Conservation (phyloP, 306 rosid genomes). For the Mucuna pruriens region DNA sequence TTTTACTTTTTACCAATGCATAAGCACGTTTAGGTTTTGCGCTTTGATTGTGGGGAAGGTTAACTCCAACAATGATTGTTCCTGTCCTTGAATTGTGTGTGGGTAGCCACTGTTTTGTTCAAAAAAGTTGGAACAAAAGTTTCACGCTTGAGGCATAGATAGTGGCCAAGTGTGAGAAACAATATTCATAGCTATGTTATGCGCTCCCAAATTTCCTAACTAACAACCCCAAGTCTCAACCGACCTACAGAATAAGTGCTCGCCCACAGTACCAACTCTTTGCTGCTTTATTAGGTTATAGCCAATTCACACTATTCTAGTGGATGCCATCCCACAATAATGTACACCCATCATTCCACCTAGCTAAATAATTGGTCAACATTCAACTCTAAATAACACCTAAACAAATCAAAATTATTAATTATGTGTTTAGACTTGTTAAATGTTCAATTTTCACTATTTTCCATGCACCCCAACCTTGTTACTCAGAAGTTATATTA, state of each 20-base stretch:
- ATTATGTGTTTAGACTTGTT: too few relatives aligned
- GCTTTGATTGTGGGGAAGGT: conserved; percentile 34
- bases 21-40: neutral
- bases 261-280: neutral
- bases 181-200: neutral
- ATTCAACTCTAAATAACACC: too few relatives aligned
- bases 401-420: too few relatives aligned
- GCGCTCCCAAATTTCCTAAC: conserved; percentile 23
- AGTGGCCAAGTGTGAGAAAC: conserved; percentile 31
- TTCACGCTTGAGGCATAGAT: conserved; percentile 39
- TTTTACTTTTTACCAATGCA: neutral
- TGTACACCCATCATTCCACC: too few relatives aligned
- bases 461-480: too few relatives aligned
- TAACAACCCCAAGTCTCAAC: conserved; percentile 28
- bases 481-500: too few relatives aligned
- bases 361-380: too few relatives aligned
- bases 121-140: conserved; percentile 27
- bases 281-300: neutral
- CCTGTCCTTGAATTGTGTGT: conserved; percentile 17
- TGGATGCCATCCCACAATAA: neutral
- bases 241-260: neutral
- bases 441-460: too few relatives aligned
- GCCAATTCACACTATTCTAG: neutral
- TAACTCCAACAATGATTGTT: conserved; percentile 27
- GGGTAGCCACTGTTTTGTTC: conserved; percentile 1